phyloP scores from a whole-genome alignment of 805 yeast genomes.

The Nakazawaea siamensis region DNA sequence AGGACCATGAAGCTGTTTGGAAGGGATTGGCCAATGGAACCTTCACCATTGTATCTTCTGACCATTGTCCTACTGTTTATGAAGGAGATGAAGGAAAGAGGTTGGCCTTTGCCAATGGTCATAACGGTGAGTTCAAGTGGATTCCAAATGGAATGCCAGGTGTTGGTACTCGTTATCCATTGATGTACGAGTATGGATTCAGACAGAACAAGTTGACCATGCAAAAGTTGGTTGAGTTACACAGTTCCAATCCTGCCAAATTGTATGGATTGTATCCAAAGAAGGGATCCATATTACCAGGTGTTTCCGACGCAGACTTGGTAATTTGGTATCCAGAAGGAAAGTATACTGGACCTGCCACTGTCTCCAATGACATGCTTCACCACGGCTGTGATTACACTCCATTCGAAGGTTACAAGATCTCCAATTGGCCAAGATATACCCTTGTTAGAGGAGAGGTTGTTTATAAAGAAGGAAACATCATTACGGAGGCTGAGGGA shows the following conservation, averaged over 20 bases:
- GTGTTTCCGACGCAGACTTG: slow-evolving; percentile 14
- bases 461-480: slow-evolving; percentile 11
- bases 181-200: slow-evolving; percentile 13
- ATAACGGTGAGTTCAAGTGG: slow-evolving; percentile 13
- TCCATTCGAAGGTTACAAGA: slow-evolving; percentile 14
- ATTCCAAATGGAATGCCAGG: slow-evolving; percentile 17
- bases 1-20: slow-evolving; percentile 14
- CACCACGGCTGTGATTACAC: slow-evolving; percentile 14
- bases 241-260: slow-evolving; percentile 11
- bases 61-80: slow-evolving; percentile 15
- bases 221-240: slow-evolving; percentile 10
- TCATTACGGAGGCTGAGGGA: slow-evolving; percentile 3
- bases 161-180: slow-evolving; percentile 14
- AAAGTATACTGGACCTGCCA: slow-evolving; percentile 9
- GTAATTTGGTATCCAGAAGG: slow-evolving; percentile 15
- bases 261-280: slow-evolving; percentile 10
- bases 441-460: slow-evolving; percentile 14
- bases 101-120: slow-evolving; percentile 13
- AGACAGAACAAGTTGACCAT: slow-evolving; percentile 10
- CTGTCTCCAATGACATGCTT: slow-evolving; percentile 11
- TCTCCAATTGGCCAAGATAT: slow-evolving; percentile 16
- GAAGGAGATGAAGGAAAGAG: slow-evolving; percentile 13
- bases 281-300: slow-evolving; percentile 12
- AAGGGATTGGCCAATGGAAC: slow-evolving; percentile 14
- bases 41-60: slow-evolving; percentile 14